Evolutionary conservation across 805 yeast genomes (phyloP).

Genomic region (Metschnikowia proteae): DNA sequence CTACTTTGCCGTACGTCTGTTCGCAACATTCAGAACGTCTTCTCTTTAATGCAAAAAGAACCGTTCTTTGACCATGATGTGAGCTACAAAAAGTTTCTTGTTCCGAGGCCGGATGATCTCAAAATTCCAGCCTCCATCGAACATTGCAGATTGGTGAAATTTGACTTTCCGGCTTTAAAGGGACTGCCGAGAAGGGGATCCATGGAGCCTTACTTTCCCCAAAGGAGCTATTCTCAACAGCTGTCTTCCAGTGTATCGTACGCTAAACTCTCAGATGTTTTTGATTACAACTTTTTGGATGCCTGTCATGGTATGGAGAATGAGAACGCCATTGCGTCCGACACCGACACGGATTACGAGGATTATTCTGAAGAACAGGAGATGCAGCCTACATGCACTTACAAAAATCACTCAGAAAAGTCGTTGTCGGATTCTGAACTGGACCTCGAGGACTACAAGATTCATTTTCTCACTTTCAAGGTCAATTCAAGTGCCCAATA

Average conservation of each 20-base stretch:
- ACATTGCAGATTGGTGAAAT: constrained; percentile 5
- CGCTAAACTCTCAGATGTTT: constrained; percentile 17
- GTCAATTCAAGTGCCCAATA: constrained; percentile 16
- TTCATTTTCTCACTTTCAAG: constrained; percentile 18
- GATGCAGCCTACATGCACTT: background rate
- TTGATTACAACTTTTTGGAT: constrained; percentile 14
- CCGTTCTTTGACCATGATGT: constrained; percentile 17
- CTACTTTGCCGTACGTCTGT: background rate
- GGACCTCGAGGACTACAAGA: constrained; percentile 15
- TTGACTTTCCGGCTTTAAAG: constrained; percentile 8
- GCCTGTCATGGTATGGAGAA: constrained; percentile 2
- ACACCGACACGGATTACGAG: constrained; percentile 17
- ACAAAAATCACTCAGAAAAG: background rate
- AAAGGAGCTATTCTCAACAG: constrained; percentile 5
- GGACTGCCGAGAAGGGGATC: constrained; percentile 14
- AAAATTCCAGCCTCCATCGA: constrained; percentile 14
- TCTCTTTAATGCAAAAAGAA: constrained; percentile 14
- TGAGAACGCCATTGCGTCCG: constrained; percentile 16
- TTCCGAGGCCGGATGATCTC: constrained; percentile 7
- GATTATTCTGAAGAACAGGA: constrained; percentile 1
- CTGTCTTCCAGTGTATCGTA: constrained; percentile 12
- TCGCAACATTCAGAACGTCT: background rate
- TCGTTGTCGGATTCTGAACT: constrained; percentile 12
- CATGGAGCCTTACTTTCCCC: constrained; percentile 17
- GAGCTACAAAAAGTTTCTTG: constrained; percentile 5